A percentile compares a stretch with the other conserved stretches of the same genome.
phyloP scores from a whole-genome alignment of 768 basidiomycete species.

The Trametopsis cervina region DNA sequence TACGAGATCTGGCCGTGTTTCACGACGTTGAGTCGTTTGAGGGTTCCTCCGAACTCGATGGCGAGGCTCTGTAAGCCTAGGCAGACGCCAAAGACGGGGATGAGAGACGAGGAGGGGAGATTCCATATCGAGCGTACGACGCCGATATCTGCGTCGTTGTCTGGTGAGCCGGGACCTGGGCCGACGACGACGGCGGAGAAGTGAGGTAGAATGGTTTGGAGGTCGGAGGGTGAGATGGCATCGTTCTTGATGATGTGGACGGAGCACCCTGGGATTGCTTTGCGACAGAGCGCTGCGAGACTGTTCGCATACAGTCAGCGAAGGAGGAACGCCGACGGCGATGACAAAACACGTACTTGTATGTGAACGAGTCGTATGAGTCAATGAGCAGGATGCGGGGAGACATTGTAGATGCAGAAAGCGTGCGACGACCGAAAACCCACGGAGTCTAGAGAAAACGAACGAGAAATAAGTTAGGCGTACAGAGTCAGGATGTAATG shows the following conservation, averaged over 20 bases:
- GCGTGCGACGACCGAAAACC: too few species aligned
- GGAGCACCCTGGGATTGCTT: conserved; percentile 50
- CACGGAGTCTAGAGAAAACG: too few species aligned
- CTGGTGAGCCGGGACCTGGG: conserved; percentile 77
- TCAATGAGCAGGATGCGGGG: conserved; percentile 67
- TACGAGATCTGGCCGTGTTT: conserved; percentile 74
- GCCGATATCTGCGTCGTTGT: conserved; percentile 54
- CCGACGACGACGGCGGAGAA: conserved; percentile 72
- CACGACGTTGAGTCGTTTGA: conserved; percentile 58
- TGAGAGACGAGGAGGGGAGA: conserved; percentile 37
- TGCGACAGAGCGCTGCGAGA: conserved; percentile 64
- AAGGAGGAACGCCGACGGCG: not conserved
- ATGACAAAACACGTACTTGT: conserved; percentile 50
- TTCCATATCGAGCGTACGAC: conserved; percentile 68
- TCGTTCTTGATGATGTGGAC: conserved; percentile 76
- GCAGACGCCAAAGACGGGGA: conserved; percentile 82
- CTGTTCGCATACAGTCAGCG: conserved; percentile 27
- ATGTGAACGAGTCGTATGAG: conserved; percentile 86
- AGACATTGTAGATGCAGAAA: not conserved
- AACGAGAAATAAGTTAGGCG: not conserved
- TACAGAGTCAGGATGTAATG: too few species aligned
- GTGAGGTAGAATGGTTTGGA: conserved; percentile 46
- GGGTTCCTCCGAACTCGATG: conserved; percentile 51
- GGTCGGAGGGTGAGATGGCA: conserved; percentile 38
- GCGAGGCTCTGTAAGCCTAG: conserved; percentile 76